Evolutionary conservation across 352 stramenopile genomes (phyloP), one percentile per base, ranked within the genome.

Genomic region (Poterioochromonas sp.): DNA sequence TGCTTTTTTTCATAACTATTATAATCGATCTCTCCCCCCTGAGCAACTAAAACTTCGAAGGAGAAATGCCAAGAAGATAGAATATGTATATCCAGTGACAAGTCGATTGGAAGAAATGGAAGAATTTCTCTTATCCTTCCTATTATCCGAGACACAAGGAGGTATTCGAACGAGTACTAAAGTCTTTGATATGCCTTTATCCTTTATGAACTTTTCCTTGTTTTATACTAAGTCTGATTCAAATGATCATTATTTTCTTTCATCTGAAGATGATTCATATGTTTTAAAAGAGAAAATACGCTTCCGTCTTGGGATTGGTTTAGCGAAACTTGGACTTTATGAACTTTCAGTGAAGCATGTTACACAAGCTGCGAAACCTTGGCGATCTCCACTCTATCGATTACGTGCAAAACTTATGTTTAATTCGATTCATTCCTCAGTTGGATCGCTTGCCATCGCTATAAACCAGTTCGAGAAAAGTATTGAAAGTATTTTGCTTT

Each of bases 381-480:
- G 65, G 65, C 37, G 53, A 40, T 15, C 65, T 35, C 37, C 41
- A 26, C n/a, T 58, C 11, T 54, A 74, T 39, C 37, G 29, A 58
- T 54, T 74, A 15, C 35, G 65, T 44, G 20, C 37, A 5, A 74
- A 51, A 51, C 40, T 74, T 35, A 15, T 54, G 8, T 54, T 74
- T 58, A 22, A 34, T 58, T 37, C 65, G 5, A 37, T 74, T 18
- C 65, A 74, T 54, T 8, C 8, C 18, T 74, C 65, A 35, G 22
- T 74, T 58, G n/a, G 65, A 40, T 34, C 65, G 0, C 32, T 74
- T 18, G 12, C 65, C 1, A 15, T 37, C 3, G 37, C 65, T 26
- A 37, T 74, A 3, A 54, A 74, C n/a, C 51, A 74, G 18, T 74
- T 74, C 29, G 65, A 74, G 29, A n/a, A 37, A 32, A 34, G 53